These are phyloP conservation scores for Escovopsis weberi DNA, from an alignment of 2,329 filamentous ascomycete genomes.

Conservation along the genomic window DNA sequence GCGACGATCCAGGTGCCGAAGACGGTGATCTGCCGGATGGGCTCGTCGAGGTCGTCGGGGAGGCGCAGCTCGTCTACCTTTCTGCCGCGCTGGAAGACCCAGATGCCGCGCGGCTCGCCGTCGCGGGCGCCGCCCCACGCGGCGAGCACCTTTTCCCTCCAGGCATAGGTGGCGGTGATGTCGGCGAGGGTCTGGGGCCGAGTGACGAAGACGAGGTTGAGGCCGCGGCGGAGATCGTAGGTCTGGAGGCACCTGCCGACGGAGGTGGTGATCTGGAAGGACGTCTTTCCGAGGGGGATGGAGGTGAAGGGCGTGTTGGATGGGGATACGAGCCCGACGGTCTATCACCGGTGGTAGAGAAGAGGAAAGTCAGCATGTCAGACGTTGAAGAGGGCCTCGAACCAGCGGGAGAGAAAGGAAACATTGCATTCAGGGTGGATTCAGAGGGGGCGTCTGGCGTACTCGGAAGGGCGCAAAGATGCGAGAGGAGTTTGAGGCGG, in stretches of 20 bases:
- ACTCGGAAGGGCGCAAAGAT: constrained; percentile 92
- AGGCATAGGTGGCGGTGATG: constrained; percentile 78
- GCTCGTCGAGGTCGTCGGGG: constrained; percentile 50
- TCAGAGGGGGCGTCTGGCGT: constrained; percentile 20
- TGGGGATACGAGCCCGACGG: constrained; percentile 83
- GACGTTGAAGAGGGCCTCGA: too few relatives aligned
- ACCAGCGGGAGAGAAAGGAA: neutral
- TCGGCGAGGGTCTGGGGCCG: constrained; percentile 72
- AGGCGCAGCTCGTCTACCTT: constrained; percentile 61
- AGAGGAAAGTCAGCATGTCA: neutral
- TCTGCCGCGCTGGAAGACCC: constrained; percentile 86
- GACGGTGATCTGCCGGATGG: constrained; percentile 62
- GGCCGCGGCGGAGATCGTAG: constrained; percentile 79
- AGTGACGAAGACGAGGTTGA: constrained; percentile 88
- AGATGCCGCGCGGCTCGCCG: constrained; percentile 52
- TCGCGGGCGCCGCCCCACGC: constrained; percentile 57
- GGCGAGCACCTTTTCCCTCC: constrained; percentile 77
- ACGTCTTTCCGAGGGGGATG: constrained; percentile 79
- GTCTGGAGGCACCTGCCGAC: constrained; percentile 84
- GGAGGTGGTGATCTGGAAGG: constrained; percentile 94
- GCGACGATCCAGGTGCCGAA: constrained; percentile 89
- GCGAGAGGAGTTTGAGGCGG: constrained; percentile 41
- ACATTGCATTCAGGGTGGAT: neutral
- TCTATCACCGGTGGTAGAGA: constrained; percentile 35
- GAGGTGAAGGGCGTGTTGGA: constrained; percentile 83